These are phyloP conservation scores for Taxillus chinensis DNA, from an alignment of 164 flowering plant species.

Conservation along the genomic window DNA sequence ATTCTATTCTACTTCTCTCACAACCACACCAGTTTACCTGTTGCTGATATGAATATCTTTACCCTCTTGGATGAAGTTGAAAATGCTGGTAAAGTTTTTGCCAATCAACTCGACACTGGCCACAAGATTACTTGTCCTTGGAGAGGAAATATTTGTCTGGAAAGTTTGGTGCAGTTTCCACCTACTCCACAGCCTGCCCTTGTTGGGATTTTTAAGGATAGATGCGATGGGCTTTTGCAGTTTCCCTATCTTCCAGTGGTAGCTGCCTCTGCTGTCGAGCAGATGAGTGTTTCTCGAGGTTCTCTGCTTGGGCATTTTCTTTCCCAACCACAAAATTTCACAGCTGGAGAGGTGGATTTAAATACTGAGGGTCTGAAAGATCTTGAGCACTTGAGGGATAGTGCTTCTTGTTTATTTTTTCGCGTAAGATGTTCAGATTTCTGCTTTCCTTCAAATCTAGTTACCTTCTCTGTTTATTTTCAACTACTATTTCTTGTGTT, in stretches of 20 bases:
- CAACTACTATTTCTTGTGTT: no score
- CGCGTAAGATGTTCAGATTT: conserved; percentile 36
- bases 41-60: conserved; percentile 1
- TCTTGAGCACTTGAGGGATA: conserved; percentile 46
- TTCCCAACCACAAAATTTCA: conserved; percentile 32
- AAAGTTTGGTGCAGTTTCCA: conserved; percentile 96
- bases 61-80: conserved; percentile 40
- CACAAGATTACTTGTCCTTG: conserved; percentile 75
- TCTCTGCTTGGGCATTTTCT: conserved; percentile 70
- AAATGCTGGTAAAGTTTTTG: conserved; percentile 55
- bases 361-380: conserved; percentile 53
- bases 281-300: conserved; percentile 56
- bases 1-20: background rate
- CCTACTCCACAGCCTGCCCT: conserved; percentile 93
- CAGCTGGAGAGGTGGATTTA: conserved; percentile 39
- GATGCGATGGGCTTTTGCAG: conserved; percentile 93
- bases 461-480: background rate
- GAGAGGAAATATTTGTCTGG: conserved; percentile 93
- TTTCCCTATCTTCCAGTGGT: conserved; percentile 74
- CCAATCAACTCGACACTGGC: conserved; percentile 64
- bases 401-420: conserved; percentile 32
- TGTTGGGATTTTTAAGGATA: conserved; percentile 87
- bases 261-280: conserved; percentile 72
- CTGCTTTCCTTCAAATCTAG: background rate
- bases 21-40: background rate